Percentiles rank a stretch among this genome's conserved stretches.
These are phyloP conservation scores for Fallopia convolvulus DNA, from an alignment of 148 eudicot genomes.

Conservation along the genomic window DNA sequence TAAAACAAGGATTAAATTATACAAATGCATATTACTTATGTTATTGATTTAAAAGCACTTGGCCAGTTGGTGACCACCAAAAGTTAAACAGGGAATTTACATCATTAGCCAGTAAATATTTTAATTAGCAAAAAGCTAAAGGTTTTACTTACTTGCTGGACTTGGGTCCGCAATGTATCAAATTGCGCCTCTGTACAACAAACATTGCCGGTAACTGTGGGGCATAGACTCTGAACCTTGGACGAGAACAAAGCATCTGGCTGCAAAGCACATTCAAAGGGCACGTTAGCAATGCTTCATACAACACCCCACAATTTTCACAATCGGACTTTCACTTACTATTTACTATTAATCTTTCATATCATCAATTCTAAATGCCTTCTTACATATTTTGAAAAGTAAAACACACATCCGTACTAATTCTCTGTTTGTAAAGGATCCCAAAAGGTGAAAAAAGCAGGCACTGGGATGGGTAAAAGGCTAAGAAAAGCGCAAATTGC, in stretches of 20 bases:
- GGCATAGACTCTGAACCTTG: conserved; percentile 95
- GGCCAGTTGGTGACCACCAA: neutral
- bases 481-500: neutral
- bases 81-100: neutral
- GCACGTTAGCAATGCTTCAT: neutral
- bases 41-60: neutral
- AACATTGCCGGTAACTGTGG: conserved; percentile 83
- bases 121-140: neutral
- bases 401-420: neutral
- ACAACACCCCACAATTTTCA: neutral
- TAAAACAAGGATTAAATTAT: neutral
- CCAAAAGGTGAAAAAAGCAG: neutral
- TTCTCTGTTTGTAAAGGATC: neutral
- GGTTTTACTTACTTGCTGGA: conserved; percentile 94
- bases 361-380: neutral
- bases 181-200: conserved; percentile 95
- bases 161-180: conserved; percentile 71
- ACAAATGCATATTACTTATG: neutral
- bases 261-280: conserved; percentile 30
- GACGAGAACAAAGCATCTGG: conserved; percentile 75
- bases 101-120: neutral
- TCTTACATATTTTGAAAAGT: neutral
- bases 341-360: neutral
- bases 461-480: neutral
- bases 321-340: neutral